Conservation (phyloP, 106 monocot genomes). For the Phalaenopsis equestris region DNA sequence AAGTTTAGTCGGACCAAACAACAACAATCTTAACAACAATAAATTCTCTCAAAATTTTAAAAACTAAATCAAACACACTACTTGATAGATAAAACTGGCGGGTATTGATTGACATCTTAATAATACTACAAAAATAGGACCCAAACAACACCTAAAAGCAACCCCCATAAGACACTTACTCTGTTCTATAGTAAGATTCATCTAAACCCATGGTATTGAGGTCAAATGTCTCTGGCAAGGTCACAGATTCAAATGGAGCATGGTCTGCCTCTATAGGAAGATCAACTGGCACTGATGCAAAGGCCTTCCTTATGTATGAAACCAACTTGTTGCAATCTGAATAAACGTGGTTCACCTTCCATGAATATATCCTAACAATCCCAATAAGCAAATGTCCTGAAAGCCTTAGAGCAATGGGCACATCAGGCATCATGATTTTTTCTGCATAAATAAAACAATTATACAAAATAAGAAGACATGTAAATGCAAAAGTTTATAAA, state of each 20-base stretch:
- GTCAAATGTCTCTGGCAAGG: constrained; percentile 65
- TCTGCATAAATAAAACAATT: constrained; percentile 22
- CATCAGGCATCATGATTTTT: constrained; percentile 69
- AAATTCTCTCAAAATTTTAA: too few species aligned
- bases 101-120: too few species aligned
- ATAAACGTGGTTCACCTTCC: constrained; percentile 79
- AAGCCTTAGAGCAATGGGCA: constrained; percentile 81
- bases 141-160: neutral
- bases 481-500: neutral
- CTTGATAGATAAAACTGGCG: too few species aligned
- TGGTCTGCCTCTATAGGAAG: constrained; percentile 50
- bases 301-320: constrained; percentile 33
- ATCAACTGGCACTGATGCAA: constrained; percentile 43
- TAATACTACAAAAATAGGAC: too few species aligned
- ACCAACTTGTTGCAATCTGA: constrained; percentile 59
- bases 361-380: constrained; percentile 74
- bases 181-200: constrained; percentile 15
- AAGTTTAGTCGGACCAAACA: too few species aligned
- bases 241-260: constrained; percentile 57
- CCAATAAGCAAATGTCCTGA: constrained; percentile 83
- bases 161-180: constrained; percentile 24
- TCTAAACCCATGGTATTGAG: constrained; percentile 72
- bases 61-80: too few species aligned
- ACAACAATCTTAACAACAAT: too few species aligned
- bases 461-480: neutral